phyloP scores from a whole-genome alignment of 1,139 yeast species.

The Blastobotrys buckinghamii region DNA sequence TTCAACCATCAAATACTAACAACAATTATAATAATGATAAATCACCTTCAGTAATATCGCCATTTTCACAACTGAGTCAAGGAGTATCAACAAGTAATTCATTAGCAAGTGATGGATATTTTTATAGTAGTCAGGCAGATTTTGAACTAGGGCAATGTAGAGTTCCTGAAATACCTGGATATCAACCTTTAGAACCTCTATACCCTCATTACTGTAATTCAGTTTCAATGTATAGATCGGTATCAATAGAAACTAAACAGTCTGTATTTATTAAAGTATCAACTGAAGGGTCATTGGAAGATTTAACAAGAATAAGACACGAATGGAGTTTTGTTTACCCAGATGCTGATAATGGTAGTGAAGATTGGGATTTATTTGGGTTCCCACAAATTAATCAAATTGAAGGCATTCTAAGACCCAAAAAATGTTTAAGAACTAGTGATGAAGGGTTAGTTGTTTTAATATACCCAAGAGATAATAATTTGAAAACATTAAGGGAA shows the following conservation, averaged over 20 bases:
- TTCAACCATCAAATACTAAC: neutral
- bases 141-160: neutral
- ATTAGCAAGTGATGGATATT: neutral
- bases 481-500: slow-evolving; percentile 24
- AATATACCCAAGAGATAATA: slow-evolving; percentile 21
- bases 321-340: slow-evolving; percentile 28
- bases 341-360: slow-evolving; percentile 12
- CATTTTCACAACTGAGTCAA: neutral
- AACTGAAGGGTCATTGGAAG: slow-evolving; percentile 25
- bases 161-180: slow-evolving; percentile 21
- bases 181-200: slow-evolving; percentile 21
- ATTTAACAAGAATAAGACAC: slow-evolving; percentile 26
- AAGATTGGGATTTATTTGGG: slow-evolving; percentile 6
- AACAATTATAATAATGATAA: neutral
- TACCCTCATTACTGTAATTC: slow-evolving; percentile 24
- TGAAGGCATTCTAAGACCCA: slow-evolving; percentile 25
- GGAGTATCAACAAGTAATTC: neutral
- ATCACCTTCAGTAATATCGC: slow-evolving; percentile 1
- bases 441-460: slow-evolving; percentile 21
- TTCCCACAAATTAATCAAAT: slow-evolving; percentile 16
- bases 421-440: slow-evolving; percentile 20
- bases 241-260: slow-evolving; percentile 14
- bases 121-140: neutral
- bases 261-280: slow-evolving; percentile 25
- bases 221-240: slow-evolving; percentile 27